Base-by-base conservation (phyloP, 495 filamentous ascomycete genomes). In the Daldinia caldariorum region DNA sequence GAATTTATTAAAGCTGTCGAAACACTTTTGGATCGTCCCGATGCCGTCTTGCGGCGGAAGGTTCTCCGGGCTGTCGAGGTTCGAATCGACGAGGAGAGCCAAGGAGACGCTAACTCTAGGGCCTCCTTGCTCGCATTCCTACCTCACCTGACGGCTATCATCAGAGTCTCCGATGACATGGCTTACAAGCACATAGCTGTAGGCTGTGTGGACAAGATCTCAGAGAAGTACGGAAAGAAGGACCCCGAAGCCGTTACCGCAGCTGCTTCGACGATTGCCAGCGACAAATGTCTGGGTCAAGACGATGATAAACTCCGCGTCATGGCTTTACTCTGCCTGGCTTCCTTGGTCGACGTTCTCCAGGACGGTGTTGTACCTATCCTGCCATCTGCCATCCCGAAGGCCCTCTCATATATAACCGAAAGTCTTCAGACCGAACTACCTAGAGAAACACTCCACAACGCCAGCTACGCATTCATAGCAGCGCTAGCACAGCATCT, bases 171-270 rank as follows among this genome's bases (percentile, higher is more conserved):
- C 22, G 81, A 87, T 20, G 86, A 94, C 71, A 84, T 88, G 43
- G 82, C 87, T 38, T 87, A 95, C 73, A 94, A 93, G 78, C 90
- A 90, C 70, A 90, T 89, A 31, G 91, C 94, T 5, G 85, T 98
- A 43, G 85, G 87, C 41, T 98, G 95, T 73, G 91, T 97, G 54
- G 93, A 97, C 79, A 89, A 90, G 71, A 94, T 98, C 58, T 87
- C 91, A 8, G 92, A 96, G 79, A 92, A 92, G 75, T 97, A 96
- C 75, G 95, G 95, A 59, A 94, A 94, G 79, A 92, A 91, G 73
- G 91, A 94, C 71, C 82, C 88, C 1, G 87, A 88, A 63, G 83
- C 84, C 5, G 85, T 88, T 35, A 79, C 82, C 7, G 89, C 89
- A 57, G 89, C 92, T 26, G 92, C 92, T 10, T 81, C 87, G 55